Conservation (phyloP, 179 eudicot genomes). For the Drosera spatulata region DNA sequence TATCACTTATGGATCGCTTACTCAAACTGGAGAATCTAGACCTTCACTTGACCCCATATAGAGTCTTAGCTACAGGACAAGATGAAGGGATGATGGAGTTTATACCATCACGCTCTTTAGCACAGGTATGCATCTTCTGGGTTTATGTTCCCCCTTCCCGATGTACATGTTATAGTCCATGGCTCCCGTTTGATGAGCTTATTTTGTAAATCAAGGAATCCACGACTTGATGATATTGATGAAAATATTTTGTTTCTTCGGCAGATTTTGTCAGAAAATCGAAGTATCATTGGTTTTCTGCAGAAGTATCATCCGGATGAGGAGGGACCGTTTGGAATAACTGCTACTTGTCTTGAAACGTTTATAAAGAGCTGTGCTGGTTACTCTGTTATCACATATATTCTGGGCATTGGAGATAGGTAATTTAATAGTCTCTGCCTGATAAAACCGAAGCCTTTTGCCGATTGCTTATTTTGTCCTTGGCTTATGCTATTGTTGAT, state of each 20-base stretch:
- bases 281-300: conserved; percentile 80
- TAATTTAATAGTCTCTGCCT: conserved; percentile 11
- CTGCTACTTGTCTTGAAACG: conserved; percentile 95
- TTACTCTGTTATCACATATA: conserved; percentile 93
- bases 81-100: conserved; percentile 99
- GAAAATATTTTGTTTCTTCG: background rate
- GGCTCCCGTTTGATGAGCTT: background rate
- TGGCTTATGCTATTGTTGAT: too few relatives aligned
- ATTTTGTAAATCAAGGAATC: background rate
- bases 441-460: too few relatives aligned
- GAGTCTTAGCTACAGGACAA: conserved; percentile 94
- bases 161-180: background rate
- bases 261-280: conserved; percentile 90
- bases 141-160: too few relatives aligned
- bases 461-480: too few relatives aligned
- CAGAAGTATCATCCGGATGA: conserved; percentile 93
- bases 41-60: conserved; percentile 85
- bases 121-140: conserved; percentile 45
- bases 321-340: conserved; percentile 90
- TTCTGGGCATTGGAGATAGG: conserved; percentile 98
- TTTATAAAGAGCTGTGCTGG: conserved; percentile 99
- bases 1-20: conserved; percentile 91
- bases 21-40: conserved; percentile 96
- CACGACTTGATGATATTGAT: too few relatives aligned
- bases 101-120: conserved; percentile 89